These are phyloP conservation scores for Ascoidea tarda DNA, from an alignment of 805 yeast species.

Conservation along the genomic window DNA sequence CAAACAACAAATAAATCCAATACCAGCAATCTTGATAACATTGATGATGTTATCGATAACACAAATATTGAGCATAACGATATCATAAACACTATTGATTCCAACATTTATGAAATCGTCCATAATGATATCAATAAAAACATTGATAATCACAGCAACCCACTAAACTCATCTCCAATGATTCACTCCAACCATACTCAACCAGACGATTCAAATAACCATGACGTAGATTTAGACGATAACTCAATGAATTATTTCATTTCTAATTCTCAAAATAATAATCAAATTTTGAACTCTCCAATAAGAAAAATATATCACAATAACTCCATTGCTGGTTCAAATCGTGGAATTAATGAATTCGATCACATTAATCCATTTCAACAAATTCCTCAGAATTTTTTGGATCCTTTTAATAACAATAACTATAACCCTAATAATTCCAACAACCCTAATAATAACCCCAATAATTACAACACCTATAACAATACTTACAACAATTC, in stretches of 20 bases:
- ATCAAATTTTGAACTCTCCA: background rate
- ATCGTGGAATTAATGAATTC: constrained; percentile 7
- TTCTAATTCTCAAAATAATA: background rate
- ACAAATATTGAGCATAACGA: background rate
- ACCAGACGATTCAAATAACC: too few species aligned
- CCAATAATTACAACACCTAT: background rate
- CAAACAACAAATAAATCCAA: background rate
- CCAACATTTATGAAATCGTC: background rate
- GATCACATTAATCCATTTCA: constrained; percentile 1
- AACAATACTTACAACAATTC: too few species aligned
- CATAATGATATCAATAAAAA: too few species aligned
- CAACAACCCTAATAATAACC: background rate
- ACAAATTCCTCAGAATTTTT: background rate
- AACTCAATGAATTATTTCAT: background rate
- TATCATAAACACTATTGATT: background rate
- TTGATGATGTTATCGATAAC: background rate
- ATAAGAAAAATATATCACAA: background rate
- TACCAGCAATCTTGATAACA: background rate
- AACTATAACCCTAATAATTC: too few species aligned
- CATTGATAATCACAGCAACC: too few species aligned
- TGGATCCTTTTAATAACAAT: background rate
- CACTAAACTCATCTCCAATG: too few species aligned
- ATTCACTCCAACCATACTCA: too few species aligned
- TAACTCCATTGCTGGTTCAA: constrained; percentile 4
- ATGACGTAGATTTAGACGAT: background rate